These are phyloP conservation scores for Penicillium paxilli DNA, from an alignment of 495 filamentous ascomycete genomes.

Conservation along the genomic window DNA sequence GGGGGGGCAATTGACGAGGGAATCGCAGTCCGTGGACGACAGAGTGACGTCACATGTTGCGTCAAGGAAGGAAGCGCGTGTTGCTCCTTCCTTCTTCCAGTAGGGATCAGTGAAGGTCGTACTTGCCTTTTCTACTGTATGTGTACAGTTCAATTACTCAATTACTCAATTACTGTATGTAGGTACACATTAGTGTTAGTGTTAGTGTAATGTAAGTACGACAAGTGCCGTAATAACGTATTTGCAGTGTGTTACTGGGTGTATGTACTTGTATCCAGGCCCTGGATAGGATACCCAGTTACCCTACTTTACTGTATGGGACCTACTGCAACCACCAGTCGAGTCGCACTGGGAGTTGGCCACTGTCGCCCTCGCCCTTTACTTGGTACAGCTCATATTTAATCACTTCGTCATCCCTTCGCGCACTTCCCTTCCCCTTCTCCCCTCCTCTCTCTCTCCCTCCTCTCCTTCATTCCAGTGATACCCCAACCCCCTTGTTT, in stretches of 20 bases:
- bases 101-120: constrained; percentile 2
- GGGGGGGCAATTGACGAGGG: background rate
- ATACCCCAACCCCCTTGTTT: constrained; percentile 36
- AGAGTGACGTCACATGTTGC: constrained; percentile 27
- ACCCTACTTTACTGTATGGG: too few relatives aligned
- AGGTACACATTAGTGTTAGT: too few relatives aligned
- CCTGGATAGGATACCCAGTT: too few relatives aligned
- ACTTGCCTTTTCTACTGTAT: background rate
- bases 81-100: constrained; percentile 8
- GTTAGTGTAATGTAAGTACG: too few relatives aligned
- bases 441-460: constrained; percentile 4
- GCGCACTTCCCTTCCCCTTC: constrained; percentile 6
- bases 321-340: too few relatives aligned
- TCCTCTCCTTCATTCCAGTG: constrained; percentile 33
- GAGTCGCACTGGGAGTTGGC: too few relatives aligned
- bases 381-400: background rate
- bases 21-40: constrained; percentile 12
- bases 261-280: background rate
- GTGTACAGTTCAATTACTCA: background rate
- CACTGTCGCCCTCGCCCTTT: too few relatives aligned
- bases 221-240: background rate
- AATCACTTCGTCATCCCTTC: constrained; percentile 12
- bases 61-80: background rate
- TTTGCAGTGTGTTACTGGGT: background rate
- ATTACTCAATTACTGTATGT: too few relatives aligned